Evolutionary conservation across 768 basidiomycete genomes (phyloP).

Genomic region (Phaeotremella fagi): DNA sequence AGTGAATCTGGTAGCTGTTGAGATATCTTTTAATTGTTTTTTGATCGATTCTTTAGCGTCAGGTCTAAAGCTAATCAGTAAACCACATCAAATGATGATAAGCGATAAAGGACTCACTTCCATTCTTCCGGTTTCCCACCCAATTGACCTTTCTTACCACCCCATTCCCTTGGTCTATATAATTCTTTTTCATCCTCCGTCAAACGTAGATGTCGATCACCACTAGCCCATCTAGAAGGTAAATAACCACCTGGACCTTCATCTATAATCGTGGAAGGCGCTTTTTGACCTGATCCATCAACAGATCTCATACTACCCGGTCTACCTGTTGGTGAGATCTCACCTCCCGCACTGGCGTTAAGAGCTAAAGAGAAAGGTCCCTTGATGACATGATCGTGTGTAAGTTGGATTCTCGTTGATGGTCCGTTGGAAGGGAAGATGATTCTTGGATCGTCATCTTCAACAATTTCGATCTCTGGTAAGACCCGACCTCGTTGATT

Average conservation of each 20-base stretch:
- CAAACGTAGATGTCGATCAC: slow-evolving; percentile 34
- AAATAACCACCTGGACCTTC: slow-evolving; percentile 40
- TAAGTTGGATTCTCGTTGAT: slow-evolving; percentile 28
- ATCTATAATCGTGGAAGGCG: slow-evolving; percentile 28
- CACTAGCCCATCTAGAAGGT: slow-evolving; percentile 44
- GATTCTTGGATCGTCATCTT: slow-evolving; percentile 41
- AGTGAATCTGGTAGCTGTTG: slow-evolving; percentile 41
- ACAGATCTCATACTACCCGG: not conserved
- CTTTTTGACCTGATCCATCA: slow-evolving; percentile 6
- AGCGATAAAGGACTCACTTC: slow-evolving; percentile 38
- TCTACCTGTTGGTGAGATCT: slow-evolving; percentile 1
- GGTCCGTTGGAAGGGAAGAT: slow-evolving; percentile 20
- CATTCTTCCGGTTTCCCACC: slow-evolving; percentile 39
- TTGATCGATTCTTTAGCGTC: slow-evolving; percentile 40
- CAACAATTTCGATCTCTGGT: slow-evolving; percentile 44
- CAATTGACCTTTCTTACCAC: slow-evolving; percentile 34
- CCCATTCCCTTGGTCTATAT: slow-evolving; percentile 47
- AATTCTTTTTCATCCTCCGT: slow-evolving; percentile 44
- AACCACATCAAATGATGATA: slow-evolving; percentile 1
- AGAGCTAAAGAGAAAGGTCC: slow-evolving; percentile 33
- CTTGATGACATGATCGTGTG: slow-evolving; percentile 37
- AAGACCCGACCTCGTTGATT: slow-evolving; percentile 24
- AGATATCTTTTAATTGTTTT: slow-evolving; percentile 44
- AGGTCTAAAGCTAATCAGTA: slow-evolving; percentile 17
- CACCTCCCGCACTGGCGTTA: slow-evolving; percentile 5